Evolutionary conservation across 495 filamentous ascomycete species (phyloP), one percentile per base, ranked within the genome.

Genomic region (Rusavskia elegans): DNA sequence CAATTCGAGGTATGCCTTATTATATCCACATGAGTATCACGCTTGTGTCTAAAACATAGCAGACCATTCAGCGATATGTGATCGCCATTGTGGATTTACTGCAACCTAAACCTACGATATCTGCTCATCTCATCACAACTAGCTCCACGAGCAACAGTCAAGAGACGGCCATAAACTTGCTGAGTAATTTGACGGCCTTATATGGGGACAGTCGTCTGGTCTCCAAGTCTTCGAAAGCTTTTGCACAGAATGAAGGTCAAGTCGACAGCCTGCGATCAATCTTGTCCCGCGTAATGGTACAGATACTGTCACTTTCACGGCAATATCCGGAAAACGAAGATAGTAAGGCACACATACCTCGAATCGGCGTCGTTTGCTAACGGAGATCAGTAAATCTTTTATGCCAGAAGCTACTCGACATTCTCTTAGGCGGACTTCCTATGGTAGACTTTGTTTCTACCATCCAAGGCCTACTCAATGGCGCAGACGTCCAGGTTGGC

Each of bases 21-120:
- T 10, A 37, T 51, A 16, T 30, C 29, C n/a, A 23, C 21, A 27
- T 5, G 35, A 44, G 32, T 11, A 35, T 35, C 32, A 8, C 9
- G 0, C 5, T 35, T 14, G 10, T 35, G 0, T 10, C 32, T 35
- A 35, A 35, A 0, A 35, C 1, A 4, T 11, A 51, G 35, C 65
- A 78, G 59, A 82, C 79, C 37, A 77, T 81, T 50, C 76, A 76
- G 64, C 87, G 83, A 57, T 83, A 83, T 56, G 67, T 95, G 35
- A 75, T 78, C 20, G 64, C 94, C 37, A 71, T 88, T 54, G 69
- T 68, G 29, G 89, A 95, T 66, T 70, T 82, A 8, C 74, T 88
- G 55, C 78, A 82, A 56, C 72, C 82, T 4, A 85, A 84, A 58
- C 80, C 82, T 3, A 68, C 68, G 2, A 72, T 89, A 7, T 87